phyloP scores from a whole-genome alignment of 768 basidiomycete species.

The Pulveroboletus sp. region DNA sequence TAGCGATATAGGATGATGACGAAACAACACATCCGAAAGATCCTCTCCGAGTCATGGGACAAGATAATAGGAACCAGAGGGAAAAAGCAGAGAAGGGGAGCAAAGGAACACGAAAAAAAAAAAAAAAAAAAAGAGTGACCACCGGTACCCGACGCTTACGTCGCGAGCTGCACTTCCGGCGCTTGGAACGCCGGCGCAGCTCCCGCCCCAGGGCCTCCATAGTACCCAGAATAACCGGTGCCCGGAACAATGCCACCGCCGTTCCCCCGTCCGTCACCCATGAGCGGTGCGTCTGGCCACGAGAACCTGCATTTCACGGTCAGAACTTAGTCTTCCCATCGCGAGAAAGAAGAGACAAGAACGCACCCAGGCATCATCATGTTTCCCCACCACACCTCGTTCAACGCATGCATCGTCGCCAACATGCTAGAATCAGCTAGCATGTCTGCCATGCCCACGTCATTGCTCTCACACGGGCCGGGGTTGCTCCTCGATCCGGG shows the following conservation, averaged over 20 bases:
- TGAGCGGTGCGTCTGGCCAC: conserved; percentile 28
- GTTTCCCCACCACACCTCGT: conserved; percentile 68
- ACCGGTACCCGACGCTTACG: conserved; percentile 1
- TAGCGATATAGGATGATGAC: too few species aligned
- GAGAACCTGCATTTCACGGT: conserved; percentile 23
- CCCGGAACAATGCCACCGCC: conserved; percentile 14
- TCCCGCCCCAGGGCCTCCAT: conserved; percentile 1
- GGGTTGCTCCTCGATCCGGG: neutral
- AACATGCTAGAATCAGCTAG: conserved; percentile 49
- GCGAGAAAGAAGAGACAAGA: neutral
- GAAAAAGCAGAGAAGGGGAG: too few species aligned
- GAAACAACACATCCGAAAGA: too few species aligned
- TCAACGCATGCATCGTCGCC: conserved; percentile 69
- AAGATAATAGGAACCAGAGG: too few species aligned
- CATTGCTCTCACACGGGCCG: neutral
- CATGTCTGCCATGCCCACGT: conserved; percentile 24
- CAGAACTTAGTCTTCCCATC: neutral
- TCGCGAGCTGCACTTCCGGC: conserved; percentile 24
- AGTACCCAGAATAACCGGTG: conserved; percentile 9
- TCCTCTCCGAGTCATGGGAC: too few species aligned
- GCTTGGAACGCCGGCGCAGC: conserved; percentile 5
- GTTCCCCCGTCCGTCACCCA: conserved; percentile 14
- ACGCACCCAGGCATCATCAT: conserved; percentile 80
- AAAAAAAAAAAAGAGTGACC: too few species aligned
- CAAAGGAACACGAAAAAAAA: too few species aligned